Base-by-base conservation (phyloP, 768 basidiomycete genomes). In the Hygrocybe coccinea region DNA sequence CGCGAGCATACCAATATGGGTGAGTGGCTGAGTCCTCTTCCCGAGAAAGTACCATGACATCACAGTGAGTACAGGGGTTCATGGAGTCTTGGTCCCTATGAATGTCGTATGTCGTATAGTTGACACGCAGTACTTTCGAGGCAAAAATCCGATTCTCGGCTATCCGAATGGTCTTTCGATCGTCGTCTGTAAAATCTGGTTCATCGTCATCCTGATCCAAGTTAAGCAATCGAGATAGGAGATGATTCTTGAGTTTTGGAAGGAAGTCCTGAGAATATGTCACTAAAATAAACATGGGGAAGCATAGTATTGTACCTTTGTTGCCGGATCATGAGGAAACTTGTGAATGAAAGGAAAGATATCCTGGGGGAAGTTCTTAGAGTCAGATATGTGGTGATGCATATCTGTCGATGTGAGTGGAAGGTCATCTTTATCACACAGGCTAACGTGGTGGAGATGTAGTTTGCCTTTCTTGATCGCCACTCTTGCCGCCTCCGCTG, bases 11-110 rank as follows among this genome's bases (percentile, higher is more conserved):
- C 47, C 44, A 60, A 50, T 65, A 63, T 0, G 74, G 70, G 50
- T 70, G 55, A 17, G 64, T 19, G 29, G 43, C 12, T 1, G 29
- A 57, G 0, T 36, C 49, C 0, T 58, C 60, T 1, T 63, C 65
- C 0, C 64, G 47, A 34, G 47, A 29, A 25, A 49, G 47, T 14
- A 49, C 47, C 56, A 35, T 57, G 21, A 50, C 46, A 35, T 36
- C 41, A 34, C n/a, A 24, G 43, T 36, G 46, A 15, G 43, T 57
- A 22, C 69, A 22, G 1, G 68, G 64, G 34, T 74, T 74, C 35
- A 78, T 56, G 0, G 64, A 54, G 49, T 79, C 76, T 57, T 78
- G 75, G 3, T 59, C 52, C 0, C 65, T 60, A 0, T 74, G 55
- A 74, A 76, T 60, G 74, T 75, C 39, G 47, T 49, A 49, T 34